A percentile compares a stretch with the other conserved stretches of the same genome.
phyloP scores from a whole-genome alignment of 176 grass and related monocot species.

The Coix lacrymajobi region DNA sequence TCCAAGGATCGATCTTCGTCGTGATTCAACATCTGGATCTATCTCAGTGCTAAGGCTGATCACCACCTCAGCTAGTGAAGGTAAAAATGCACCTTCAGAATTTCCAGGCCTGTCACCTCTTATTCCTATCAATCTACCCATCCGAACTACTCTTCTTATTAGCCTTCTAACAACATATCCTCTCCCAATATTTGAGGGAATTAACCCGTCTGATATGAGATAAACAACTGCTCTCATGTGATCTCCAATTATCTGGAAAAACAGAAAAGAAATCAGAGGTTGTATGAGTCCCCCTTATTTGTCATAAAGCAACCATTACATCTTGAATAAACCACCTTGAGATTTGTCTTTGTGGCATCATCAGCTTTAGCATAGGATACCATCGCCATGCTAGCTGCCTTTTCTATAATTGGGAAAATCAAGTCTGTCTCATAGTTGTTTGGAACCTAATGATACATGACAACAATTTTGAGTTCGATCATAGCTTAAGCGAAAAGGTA shows the following conservation, averaged over 20 bases:
- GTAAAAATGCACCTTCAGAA: conserved; percentile 61
- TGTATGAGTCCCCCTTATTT: conserved; percentile 7
- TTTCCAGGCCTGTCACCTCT: conserved; percentile 60
- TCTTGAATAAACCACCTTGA: conserved; percentile 58
- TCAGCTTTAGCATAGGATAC: conserved; percentile 66
- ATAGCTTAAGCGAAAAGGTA: background rate
- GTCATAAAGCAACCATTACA: conserved; percentile 1
- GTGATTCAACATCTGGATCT: conserved; percentile 77
- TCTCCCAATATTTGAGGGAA: conserved; percentile 97
- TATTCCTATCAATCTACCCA: conserved; percentile 81
- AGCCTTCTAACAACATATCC: conserved; percentile 95
- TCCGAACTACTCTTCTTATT: conserved; percentile 95
- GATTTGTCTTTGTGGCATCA: conserved; percentile 58
- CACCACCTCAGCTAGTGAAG: conserved; percentile 64
- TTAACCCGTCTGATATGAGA: conserved; percentile 91
- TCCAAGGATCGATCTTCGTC: conserved; percentile 57
- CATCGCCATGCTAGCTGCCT: conserved; percentile 68
- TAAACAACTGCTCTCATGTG: conserved; percentile 99
- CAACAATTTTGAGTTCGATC: conserved; percentile 11
- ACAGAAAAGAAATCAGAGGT: conserved; percentile 6
- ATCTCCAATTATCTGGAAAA: conserved; percentile 89
- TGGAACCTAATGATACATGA: conserved; percentile 60
- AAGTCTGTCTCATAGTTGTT: conserved; percentile 98
- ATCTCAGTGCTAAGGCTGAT: conserved; percentile 71
- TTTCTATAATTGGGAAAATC: conserved; percentile 91